Evolutionary conservation across 2,329 filamentous ascomycete species (phyloP).

Genomic region (Pestalotiopsis sp.): DNA sequence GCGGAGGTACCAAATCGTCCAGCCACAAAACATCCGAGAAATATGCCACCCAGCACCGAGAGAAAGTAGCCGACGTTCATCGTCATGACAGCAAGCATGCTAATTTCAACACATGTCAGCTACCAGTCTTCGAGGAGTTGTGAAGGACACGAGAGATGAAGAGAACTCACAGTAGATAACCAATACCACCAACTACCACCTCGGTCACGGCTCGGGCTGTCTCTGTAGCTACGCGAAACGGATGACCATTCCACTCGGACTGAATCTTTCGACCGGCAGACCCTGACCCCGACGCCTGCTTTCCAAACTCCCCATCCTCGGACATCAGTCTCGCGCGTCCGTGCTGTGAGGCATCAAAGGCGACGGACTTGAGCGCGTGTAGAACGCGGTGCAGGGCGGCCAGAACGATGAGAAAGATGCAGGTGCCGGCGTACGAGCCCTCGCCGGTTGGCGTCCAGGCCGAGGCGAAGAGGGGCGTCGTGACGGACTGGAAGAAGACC

Average conservation of each 20-base stretch:
- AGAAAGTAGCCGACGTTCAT: slow-evolving; percentile 34
- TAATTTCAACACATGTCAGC: slow-evolving; percentile 13
- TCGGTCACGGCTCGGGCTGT: slow-evolving; percentile 30
- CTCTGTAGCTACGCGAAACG: slow-evolving; percentile 64
- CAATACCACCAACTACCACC: slow-evolving; percentile 28
- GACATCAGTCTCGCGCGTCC: neutral
- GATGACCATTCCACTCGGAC: slow-evolving; percentile 15
- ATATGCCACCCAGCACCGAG: slow-evolving; percentile 47
- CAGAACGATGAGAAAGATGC: slow-evolving; percentile 84
- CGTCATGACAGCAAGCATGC: slow-evolving; percentile 35
- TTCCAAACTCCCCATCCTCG: neutral
- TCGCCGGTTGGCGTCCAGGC: slow-evolving; percentile 71
- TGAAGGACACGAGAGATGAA: neutral
- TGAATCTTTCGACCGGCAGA: slow-evolving; percentile 64
- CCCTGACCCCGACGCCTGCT: neutral
- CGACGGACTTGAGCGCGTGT: slow-evolving; percentile 49
- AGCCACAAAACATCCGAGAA: slow-evolving; percentile 80
- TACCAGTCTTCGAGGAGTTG: slow-evolving; percentile 38
- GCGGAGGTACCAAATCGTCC: slow-evolving; percentile 61
- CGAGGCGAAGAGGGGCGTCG: slow-evolving; percentile 66
- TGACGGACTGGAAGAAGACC: slow-evolving; percentile 55
- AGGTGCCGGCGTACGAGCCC: slow-evolving; percentile 81
- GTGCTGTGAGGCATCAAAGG: neutral
- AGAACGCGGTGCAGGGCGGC: slow-evolving; percentile 69
- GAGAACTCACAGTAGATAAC: slow-evolving; percentile 32